Conservation (phyloP, 371 early-diverging fungal species). For the Basidiobolus meristosporus region DNA sequence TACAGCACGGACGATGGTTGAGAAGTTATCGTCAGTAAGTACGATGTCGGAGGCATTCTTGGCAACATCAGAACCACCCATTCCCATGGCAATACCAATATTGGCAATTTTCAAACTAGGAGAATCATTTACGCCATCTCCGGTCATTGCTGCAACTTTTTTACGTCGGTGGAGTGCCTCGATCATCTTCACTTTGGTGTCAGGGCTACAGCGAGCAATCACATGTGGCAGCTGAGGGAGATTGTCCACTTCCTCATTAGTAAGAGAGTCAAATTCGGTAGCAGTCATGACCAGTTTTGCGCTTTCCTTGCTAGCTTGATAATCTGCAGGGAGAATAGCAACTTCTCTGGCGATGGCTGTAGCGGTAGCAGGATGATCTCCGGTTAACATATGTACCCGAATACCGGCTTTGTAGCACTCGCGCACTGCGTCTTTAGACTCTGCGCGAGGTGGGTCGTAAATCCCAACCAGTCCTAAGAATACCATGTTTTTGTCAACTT, state of each 20-base stretch:
- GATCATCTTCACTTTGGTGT: constrained; percentile 94
- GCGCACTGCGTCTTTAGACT: constrained; percentile 54
- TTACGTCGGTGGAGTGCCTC: constrained; percentile 74
- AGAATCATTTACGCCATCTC: constrained; percentile 87
- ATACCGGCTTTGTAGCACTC: constrained; percentile 83
- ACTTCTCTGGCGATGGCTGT: constrained; percentile 84
- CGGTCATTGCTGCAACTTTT: constrained; percentile 57
- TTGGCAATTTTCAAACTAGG: constrained; percentile 80
- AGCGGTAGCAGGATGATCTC: constrained; percentile 86
- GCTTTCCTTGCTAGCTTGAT: constrained; percentile 9
- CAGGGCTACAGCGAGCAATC: constrained; percentile 84
- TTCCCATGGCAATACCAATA: constrained; percentile 86
- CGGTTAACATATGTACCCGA: constrained; percentile 87
- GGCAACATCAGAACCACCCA: constrained; percentile 77
- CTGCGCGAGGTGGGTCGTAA: constrained; percentile 82
- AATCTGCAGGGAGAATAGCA: constrained; percentile 43
- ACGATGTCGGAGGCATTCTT: constrained; percentile 86
- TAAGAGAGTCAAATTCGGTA: constrained; percentile 58
- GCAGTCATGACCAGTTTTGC: constrained; percentile 61
- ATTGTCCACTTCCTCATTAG: constrained; percentile 58
- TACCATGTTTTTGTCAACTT: constrained; percentile 47
- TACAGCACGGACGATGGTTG: constrained; percentile 70
- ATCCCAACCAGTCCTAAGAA: constrained; percentile 86
- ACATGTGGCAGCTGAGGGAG: constrained; percentile 69
- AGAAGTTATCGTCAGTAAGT: constrained; percentile 71